These are phyloP conservation scores for Cocos nucifera DNA, from an alignment of 176 grass and related monocot genomes.

Conservation along the genomic window DNA sequence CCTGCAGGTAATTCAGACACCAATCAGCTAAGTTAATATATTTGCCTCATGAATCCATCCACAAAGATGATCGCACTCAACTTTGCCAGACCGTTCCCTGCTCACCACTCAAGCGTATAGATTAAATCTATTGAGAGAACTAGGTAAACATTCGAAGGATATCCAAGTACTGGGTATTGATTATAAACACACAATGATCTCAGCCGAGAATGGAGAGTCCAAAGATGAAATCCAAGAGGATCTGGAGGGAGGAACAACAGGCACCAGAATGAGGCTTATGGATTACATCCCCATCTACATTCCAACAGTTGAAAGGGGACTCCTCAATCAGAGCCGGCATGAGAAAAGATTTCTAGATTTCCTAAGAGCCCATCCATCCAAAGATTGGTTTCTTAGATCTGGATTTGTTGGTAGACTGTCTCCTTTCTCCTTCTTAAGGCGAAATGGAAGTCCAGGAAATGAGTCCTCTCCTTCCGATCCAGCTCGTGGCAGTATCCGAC, in stretches of 20 bases:
- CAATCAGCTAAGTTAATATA: no score
- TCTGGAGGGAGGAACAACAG: not conserved
- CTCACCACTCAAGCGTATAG: no score
- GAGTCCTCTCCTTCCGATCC: not conserved
- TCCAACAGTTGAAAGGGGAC: slow-evolving; percentile 39
- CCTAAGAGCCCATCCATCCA: slow-evolving; percentile 63
- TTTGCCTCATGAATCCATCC: no score
- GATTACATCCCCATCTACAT: slow-evolving; percentile 81
- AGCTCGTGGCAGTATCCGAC: not conserved
- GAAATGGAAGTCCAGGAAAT: slow-evolving; percentile 4
- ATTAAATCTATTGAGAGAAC: no score
- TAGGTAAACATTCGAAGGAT: no score
- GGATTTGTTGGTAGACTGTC: slow-evolving; percentile 49
- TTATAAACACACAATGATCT: no score
- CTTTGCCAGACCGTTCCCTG: no score
- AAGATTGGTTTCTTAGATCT: slow-evolving; percentile 62
- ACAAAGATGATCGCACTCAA: no score
- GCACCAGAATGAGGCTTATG: slow-evolving; percentile 22
- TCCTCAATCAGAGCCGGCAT: slow-evolving; percentile 17
- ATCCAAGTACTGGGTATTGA: no score
- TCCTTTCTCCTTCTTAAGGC: not conserved
- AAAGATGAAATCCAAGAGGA: slow-evolving; percentile 5
- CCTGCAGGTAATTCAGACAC: no score
- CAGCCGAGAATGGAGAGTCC: not conserved
- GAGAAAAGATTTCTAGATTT: slow-evolving; percentile 68